Conservation (phyloP, 805 yeast species). For the Barnettozyma sp. region DNA sequence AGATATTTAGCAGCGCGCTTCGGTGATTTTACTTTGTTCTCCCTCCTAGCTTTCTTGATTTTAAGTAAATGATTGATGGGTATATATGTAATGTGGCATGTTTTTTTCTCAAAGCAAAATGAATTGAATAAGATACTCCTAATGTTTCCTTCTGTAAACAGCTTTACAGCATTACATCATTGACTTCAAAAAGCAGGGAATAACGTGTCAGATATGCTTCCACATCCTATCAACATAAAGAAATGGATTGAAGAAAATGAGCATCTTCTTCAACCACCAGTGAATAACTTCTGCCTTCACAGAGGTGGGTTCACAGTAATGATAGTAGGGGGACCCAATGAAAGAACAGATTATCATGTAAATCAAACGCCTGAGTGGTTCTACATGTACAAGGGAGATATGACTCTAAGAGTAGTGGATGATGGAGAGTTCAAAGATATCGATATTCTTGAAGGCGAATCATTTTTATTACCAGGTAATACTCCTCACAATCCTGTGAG, state of each 20-base stretch:
- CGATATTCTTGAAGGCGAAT: conserved; percentile 74
- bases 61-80: conserved; percentile 1
- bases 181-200: too few relatives aligned
- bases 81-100: background rate
- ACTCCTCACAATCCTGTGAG: conserved; percentile 88
- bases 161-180: too few relatives aligned
- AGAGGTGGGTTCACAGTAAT: conserved; percentile 89
- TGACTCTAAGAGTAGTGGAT: conserved; percentile 80
- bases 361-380: conserved; percentile 95
- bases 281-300: conserved; percentile 83
- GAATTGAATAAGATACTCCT: background rate
- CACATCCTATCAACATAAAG: conserved; percentile 68
- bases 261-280: conserved; percentile 81
- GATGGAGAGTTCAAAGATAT: conserved; percentile 71
- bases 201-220: too few relatives aligned
- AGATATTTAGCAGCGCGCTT: too few relatives aligned
- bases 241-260: conserved; percentile 77
- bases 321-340: conserved; percentile 94
- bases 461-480: conserved; percentile 80
- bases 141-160: background rate
- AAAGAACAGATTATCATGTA: conserved; percentile 85
- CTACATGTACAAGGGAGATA: conserved; percentile 77
- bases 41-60: background rate
- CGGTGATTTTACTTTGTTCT: background rate
- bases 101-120: background rate